Conservation (phyloP, 805 yeast genomes). For the Cyberlindnera misumaiensis region DNA sequence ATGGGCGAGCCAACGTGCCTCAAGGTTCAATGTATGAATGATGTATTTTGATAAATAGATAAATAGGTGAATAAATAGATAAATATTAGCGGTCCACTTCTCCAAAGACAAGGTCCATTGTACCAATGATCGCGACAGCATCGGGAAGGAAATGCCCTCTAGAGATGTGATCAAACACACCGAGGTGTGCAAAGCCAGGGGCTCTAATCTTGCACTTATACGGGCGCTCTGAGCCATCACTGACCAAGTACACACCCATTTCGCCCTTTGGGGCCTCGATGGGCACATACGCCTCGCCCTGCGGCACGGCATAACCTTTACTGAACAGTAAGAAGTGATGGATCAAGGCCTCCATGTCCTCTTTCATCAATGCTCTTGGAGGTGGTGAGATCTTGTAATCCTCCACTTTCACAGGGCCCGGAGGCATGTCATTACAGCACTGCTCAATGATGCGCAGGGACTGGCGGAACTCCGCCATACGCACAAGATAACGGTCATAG, state of each 20-base stretch:
- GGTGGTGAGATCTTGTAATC: constrained; percentile 84
- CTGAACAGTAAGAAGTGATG: constrained; percentile 85
- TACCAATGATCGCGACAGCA: constrained; percentile 90
- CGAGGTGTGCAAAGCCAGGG: constrained; percentile 90
- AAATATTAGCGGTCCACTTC: constrained; percentile 72
- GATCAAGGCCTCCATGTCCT: constrained; percentile 87
- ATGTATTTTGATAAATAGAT: not conserved
- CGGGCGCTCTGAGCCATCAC: constrained; percentile 87
- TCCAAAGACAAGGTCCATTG: constrained; percentile 92
- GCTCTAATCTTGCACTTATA: constrained; percentile 90
- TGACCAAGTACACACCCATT: constrained; percentile 84
- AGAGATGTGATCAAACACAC: constrained; percentile 80
- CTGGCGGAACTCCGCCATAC: constrained; percentile 92
- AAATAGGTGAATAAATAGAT: constrained; percentile 2
- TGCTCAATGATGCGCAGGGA: constrained; percentile 84
- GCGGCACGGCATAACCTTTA: constrained; percentile 84
- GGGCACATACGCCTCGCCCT: constrained; percentile 86
- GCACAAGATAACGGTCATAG: constrained; percentile 79
- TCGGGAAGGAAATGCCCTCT: constrained; percentile 86
- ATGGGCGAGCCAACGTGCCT: not conserved
- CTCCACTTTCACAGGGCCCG: constrained; percentile 87
- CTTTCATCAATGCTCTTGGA: constrained; percentile 75
- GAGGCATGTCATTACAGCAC: constrained; percentile 86
- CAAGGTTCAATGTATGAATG: not conserved
- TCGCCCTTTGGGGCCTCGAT: constrained; percentile 95